A percentile compares a stretch with the other conserved stretches of the same genome.
Evolutionary conservation across 345 rosid genomes (phyloP).

Genomic region (Cardamine chenopodiifolia): DNA sequence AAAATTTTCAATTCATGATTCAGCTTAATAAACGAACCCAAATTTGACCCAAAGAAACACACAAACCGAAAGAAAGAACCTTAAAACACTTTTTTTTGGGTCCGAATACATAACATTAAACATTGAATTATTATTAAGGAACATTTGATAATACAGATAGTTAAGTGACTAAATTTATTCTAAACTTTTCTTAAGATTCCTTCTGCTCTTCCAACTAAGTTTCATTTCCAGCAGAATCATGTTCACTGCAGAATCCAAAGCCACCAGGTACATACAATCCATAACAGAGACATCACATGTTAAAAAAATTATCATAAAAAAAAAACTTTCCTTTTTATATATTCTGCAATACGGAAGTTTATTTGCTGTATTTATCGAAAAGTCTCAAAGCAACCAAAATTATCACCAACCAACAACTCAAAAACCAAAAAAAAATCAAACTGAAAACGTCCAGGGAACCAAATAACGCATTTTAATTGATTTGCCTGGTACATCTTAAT

Average conservation of each 20-base stretch:
- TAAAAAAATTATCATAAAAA: too few relatives aligned
- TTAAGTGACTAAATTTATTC: too few relatives aligned
- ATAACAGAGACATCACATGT: background rate
- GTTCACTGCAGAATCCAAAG: background rate
- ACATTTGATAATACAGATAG: background rate
- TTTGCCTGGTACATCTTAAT: background rate
- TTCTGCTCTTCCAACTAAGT: background rate
- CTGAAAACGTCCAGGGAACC: background rate
- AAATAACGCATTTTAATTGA: too few relatives aligned
- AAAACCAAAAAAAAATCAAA: background rate
- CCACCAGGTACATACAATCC: background rate
- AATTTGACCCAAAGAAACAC: too few relatives aligned
- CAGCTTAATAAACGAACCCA: background rate
- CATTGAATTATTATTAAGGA: background rate
- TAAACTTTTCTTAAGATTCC: background rate
- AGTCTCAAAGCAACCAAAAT: background rate
- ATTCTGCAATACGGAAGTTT: too few relatives aligned
- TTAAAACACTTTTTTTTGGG: background rate
- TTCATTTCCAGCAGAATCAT: background rate
- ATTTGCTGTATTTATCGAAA: too few relatives aligned
- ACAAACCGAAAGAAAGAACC: background rate
- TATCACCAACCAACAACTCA: background rate
- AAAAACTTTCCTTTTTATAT: too few relatives aligned
- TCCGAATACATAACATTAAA: background rate
- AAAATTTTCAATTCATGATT: background rate